Evolutionary conservation across 2,329 filamentous ascomycete genomes (phyloP).

Genomic region (Colletotrichum musae): DNA sequence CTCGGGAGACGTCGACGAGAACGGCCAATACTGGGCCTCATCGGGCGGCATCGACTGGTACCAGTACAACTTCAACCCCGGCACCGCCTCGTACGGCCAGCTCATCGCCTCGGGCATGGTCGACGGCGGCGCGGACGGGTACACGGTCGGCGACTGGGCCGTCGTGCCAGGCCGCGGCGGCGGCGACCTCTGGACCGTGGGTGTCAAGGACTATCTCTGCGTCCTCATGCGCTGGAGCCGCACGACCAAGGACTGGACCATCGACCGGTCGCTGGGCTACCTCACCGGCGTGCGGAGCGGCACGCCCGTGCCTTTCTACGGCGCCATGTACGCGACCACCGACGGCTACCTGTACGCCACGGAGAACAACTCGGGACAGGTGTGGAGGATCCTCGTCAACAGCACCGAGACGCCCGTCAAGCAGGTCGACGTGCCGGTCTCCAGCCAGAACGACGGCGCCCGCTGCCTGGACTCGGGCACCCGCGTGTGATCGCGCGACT

Average conservation of each 20-base stretch:
- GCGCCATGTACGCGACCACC: conserved; percentile 42
- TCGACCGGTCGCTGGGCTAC: conserved; percentile 34
- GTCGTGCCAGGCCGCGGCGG: conserved; percentile 41
- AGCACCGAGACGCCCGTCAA: neutral
- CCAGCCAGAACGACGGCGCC: conserved; percentile 33
- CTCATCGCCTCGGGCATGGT: conserved; percentile 23
- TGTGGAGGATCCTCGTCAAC: conserved; percentile 43
- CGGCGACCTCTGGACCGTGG: conserved; percentile 42
- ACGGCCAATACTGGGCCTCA: conserved; percentile 41
- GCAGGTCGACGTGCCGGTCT: conserved; percentile 3
- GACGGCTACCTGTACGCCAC: conserved; percentile 42
- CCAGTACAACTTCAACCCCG: conserved; percentile 43
- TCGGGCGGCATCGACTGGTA: conserved; percentile 37
- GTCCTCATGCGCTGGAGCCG: conserved; percentile 42
- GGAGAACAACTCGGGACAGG: conserved; percentile 44
- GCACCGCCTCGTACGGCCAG: conserved; percentile 40
- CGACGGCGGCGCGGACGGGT: neutral
- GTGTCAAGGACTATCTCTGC: conserved; percentile 10
- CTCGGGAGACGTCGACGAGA: conserved; percentile 45
- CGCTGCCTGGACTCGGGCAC: conserved; percentile 31
- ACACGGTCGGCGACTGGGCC: conserved; percentile 42
- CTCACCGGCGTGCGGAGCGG: conserved; percentile 20
- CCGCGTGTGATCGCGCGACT: too few species aligned
- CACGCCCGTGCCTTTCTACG: conserved; percentile 31
- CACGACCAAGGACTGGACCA: conserved; percentile 22